Percentiles rank a stretch among this genome's conserved stretches.
Evolutionary conservation across 805 yeast species (phyloP).

Genomic region (Barnettozyma wickerhamii): DNA sequence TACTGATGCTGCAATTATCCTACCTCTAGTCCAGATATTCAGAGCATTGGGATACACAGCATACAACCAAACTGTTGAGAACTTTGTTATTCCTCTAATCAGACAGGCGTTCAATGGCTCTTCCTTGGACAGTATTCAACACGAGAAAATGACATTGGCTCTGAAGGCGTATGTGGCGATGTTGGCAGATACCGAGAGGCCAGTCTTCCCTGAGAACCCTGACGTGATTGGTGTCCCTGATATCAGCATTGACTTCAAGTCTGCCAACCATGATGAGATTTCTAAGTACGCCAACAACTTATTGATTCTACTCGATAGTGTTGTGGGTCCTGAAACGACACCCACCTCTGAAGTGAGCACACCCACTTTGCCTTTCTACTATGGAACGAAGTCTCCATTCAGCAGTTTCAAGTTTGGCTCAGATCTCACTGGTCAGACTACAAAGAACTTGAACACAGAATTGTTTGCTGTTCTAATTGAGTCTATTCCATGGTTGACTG

Average conservation of each 20-base stretch:
- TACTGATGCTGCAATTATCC: constrained; percentile 55
- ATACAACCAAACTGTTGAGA: constrained; percentile 74
- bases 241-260: constrained; percentile 26
- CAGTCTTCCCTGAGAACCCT: constrained; percentile 63
- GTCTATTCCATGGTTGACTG: constrained; percentile 67
- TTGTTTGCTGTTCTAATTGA: constrained; percentile 68
- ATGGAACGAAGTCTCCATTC: constrained; percentile 30
- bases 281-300: constrained; percentile 52
- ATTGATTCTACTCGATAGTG: constrained; percentile 55
- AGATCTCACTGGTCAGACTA: constrained; percentile 32
- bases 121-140: constrained; percentile 54
- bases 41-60: constrained; percentile 77
- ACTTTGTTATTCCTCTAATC: constrained; percentile 66
- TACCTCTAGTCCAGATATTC: constrained; percentile 67
- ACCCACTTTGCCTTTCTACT: constrained; percentile 32
- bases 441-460: constrained; percentile 43
- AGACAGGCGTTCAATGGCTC: constrained; percentile 55
- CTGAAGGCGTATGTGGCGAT: constrained; percentile 70
- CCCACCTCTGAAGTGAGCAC: constrained; percentile 22
- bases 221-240: constrained; percentile 30
- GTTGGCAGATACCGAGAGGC: constrained; percentile 61
- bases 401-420: constrained; percentile 38
- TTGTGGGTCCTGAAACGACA: constrained; percentile 41
- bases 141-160: constrained; percentile 69
- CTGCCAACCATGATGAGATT: constrained; percentile 64